These are phyloP conservation scores for Carex kokanica DNA, from an alignment of 176 grass and related monocot genomes.

Conservation along the genomic window DNA sequence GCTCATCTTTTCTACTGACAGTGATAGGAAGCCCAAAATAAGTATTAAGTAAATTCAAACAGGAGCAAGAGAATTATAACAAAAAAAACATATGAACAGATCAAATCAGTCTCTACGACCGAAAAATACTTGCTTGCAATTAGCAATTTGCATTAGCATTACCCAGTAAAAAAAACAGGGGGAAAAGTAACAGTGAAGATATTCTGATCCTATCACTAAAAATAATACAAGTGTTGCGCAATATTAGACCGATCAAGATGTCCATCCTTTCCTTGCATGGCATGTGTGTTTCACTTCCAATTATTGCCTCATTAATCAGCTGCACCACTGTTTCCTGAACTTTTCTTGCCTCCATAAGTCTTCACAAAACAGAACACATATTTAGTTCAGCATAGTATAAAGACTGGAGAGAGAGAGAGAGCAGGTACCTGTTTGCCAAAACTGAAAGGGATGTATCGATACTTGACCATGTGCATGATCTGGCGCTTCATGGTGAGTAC, in stretches of 20 bases:
- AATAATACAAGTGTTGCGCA: neutral
- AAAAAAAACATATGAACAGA: conserved; percentile 11
- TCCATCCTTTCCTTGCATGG: neutral
- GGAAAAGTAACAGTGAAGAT: neutral
- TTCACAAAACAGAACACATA: neutral
- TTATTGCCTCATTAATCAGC: conserved; percentile 32
- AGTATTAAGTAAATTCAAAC: neutral
- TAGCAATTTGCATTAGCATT: conserved; percentile 15
- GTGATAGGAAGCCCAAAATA: neutral
- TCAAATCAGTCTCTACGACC: neutral
- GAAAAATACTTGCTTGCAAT: neutral
- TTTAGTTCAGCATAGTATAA: neutral
- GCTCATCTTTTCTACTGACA: neutral
- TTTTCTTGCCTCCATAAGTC: conserved; percentile 85
- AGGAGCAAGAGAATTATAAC: neutral
- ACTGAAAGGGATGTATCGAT: conserved; percentile 74
- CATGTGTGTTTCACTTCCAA: neutral
- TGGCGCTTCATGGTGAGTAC: conserved; percentile 91
- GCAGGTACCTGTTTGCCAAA: conserved; percentile 68
- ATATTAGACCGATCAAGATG: neutral
- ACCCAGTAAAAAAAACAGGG: conserved; percentile 11
- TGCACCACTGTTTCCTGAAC: conserved; percentile 35
- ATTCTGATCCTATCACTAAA: conserved; percentile 30
- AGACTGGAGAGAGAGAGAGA: neutral
- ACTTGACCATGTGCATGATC: conserved; percentile 94